Conservation (phyloP, 2,329 filamentous ascomycete genomes). For the Pseudogymnoascus sp. region DNA sequence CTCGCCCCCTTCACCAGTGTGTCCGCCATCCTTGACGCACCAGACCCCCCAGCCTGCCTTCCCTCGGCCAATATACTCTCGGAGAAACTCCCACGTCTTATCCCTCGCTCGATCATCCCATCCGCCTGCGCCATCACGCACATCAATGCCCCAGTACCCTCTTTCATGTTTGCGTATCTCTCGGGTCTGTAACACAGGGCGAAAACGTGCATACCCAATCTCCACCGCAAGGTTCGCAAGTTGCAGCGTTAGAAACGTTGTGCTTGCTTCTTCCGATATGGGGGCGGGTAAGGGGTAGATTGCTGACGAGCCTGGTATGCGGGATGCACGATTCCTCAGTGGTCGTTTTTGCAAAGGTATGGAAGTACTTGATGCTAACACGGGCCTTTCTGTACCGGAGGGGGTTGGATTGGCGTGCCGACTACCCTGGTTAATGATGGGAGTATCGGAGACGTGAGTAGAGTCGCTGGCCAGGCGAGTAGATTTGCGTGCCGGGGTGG, state of each 20-base stretch:
- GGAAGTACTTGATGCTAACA: neutral
- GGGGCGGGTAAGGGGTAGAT: slow-evolving; percentile 49
- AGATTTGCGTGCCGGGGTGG: neutral
- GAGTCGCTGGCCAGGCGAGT: neutral
- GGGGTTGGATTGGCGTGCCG: slow-evolving; percentile 11
- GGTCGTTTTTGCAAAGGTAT: slow-evolving; percentile 21
- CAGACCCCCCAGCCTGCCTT: slow-evolving; percentile 61
- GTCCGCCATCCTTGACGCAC: slow-evolving; percentile 35
- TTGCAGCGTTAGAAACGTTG: slow-evolving; percentile 49
- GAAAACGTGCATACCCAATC: slow-evolving; percentile 47
- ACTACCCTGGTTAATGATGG: neutral
- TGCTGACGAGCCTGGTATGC: slow-evolving; percentile 23
- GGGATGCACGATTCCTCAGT: neutral
- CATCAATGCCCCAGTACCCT: slow-evolving; percentile 66
- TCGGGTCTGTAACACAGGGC: slow-evolving; percentile 41
- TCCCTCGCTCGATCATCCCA: slow-evolving; percentile 46
- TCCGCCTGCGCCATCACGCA: slow-evolving; percentile 30
- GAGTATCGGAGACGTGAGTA: neutral
- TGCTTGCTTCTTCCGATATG: slow-evolving; percentile 38
- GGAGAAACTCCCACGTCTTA: slow-evolving; percentile 55
- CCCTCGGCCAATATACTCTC: slow-evolving; percentile 50
- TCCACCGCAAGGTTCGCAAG: slow-evolving; percentile 46
- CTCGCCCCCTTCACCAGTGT: neutral
- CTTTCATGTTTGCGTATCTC: slow-evolving; percentile 55
- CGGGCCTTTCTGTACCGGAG: slow-evolving; percentile 20